Base-by-base conservation (phyloP, 106 monocot genomes). In the Dioscorea alata region DNA sequence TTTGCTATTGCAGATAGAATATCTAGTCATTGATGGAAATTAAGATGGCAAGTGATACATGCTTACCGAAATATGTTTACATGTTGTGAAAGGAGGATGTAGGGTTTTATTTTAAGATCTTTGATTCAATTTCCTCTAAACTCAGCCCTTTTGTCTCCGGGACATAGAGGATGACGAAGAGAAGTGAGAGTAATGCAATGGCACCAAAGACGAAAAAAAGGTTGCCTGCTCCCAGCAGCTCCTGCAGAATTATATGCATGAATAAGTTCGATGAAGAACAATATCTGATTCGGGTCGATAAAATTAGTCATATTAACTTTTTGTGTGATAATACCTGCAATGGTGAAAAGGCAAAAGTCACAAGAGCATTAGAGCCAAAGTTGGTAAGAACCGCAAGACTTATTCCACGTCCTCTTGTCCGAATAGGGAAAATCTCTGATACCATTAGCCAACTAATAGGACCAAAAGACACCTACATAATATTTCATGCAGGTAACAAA, bases 391-490 rank as follows among this genome's bases (percentile, higher is more conserved):
- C 96, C 42, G 89, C 97, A 72, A 92, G 84, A 75, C 97, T 97
- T 79, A 84, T 92, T 68, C 97, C 89, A 58, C 89, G 89, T 63
- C 89, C 97, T 75, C 89, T 89, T 76, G 97, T 90, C 31, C 85
- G 84, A 34, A 87, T 77, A 28, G 97, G 97, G 56, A 97, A 97
- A 59, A 97, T 97, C 70, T 97, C 92, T 13, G 97, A 97, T 59
- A 92, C 92, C 92, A 97, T 89, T 60, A 97, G 78, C 97, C 97
- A 97, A 77, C 97, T 97, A 25, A 97, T 97, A 67, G 97, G 97
- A 63, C 97, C 97, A 75, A 97, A 97, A 12, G 97, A 97, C 48
- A 97, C 84, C 92, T 97, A 75, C 23, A 82, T 68, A 75, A 31
- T 17, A 72, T 59, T 22, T 13, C 32, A n/a, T n/a, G 34, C 17